Percentiles rank a stretch among this genome's conserved stretches.
Conservation (phyloP, 352 stramenopile species). For the Globisporangium solare region DNA sequence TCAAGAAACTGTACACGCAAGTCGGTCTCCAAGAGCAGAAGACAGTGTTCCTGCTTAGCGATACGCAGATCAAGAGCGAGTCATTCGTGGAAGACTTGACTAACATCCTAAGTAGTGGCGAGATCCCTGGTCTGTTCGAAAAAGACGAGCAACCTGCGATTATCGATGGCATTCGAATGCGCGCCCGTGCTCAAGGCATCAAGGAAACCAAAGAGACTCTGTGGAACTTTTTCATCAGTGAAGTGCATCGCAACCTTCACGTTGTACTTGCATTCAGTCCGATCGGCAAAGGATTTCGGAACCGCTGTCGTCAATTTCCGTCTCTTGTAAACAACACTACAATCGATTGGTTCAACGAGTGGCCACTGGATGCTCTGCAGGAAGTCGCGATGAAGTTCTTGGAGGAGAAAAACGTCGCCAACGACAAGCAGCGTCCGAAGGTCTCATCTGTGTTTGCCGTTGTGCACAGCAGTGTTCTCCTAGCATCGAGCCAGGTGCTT, state of each 20-base stretch:
- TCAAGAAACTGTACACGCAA: conserved; percentile 87
- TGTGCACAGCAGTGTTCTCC: conserved; percentile 85
- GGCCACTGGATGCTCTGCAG: conserved; percentile 89
- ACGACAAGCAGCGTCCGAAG: conserved; percentile 66
- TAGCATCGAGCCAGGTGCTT: conserved; percentile 80
- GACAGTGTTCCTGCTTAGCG: conserved; percentile 91
- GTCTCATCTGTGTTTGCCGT: conserved; percentile 87
- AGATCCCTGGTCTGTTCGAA: conserved; percentile 90
- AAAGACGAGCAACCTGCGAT: conserved; percentile 89
- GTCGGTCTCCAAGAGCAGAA: conserved; percentile 79
- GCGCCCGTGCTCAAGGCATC: conserved; percentile 60
- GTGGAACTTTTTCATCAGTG: conserved; percentile 92
- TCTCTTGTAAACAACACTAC: conserved; percentile 94
- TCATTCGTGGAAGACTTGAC: conserved; percentile 92
- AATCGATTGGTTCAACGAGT: conserved; percentile 93
- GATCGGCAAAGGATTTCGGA: conserved; percentile 85
- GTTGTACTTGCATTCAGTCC: conserved; percentile 91
- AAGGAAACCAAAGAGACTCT: conserved; percentile 89
- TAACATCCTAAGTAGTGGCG: conserved; percentile 90
- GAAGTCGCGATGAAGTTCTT: conserved; percentile 93
- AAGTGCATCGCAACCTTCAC: conserved; percentile 88
- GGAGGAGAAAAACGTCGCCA: conserved; percentile 79
- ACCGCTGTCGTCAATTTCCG: conserved; percentile 87
- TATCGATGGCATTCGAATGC: conserved; percentile 74
- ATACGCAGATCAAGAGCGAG: conserved; percentile 93